Evolutionary conservation across 169 alveolate genomes (phyloP).

Genomic region (Plasmodium relictum): DNA sequence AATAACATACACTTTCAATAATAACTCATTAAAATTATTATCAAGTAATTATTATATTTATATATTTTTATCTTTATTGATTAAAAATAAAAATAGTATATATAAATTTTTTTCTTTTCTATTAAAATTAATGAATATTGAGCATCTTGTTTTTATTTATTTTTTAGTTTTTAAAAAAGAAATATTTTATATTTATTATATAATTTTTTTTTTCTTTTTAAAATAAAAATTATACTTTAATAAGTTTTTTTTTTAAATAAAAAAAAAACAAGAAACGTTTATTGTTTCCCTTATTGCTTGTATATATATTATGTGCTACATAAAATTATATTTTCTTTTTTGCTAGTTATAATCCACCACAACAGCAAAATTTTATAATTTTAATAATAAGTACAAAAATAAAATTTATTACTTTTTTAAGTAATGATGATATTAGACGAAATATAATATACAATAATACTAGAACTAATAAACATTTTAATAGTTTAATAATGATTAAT

Average conservation of each 20-base stretch:
- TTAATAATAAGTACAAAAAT: constrained; percentile 23
- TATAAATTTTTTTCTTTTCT: too few relatives aligned
- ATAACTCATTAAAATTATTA: too few relatives aligned
- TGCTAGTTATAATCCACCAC: constrained; percentile 41
- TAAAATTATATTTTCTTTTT: background rate
- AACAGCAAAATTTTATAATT: constrained; percentile 62
- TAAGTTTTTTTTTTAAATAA: background rate
- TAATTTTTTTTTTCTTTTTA: background rate
- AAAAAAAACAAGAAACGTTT: constrained; percentile 20
- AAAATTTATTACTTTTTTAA: constrained; percentile 41
- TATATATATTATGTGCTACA: background rate
- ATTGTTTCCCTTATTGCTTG: background rate
- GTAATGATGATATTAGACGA: constrained; percentile 21
- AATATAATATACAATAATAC: constrained; percentile 4
- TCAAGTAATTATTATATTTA: too few relatives aligned
- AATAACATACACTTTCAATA: too few relatives aligned
- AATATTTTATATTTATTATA: background rate
- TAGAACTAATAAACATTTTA: constrained; percentile 35
- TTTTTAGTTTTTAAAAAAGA: too few relatives aligned
- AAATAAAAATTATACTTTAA: too few relatives aligned
- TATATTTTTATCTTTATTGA: too few relatives aligned
- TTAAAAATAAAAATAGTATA: too few relatives aligned
- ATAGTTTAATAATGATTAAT: constrained; percentile 39
- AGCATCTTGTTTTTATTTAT: too few relatives aligned
- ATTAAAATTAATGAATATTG: too few relatives aligned